Base-by-base conservation (phyloP, 306 rosid genomes). In the Rosa chinensis region DNA sequence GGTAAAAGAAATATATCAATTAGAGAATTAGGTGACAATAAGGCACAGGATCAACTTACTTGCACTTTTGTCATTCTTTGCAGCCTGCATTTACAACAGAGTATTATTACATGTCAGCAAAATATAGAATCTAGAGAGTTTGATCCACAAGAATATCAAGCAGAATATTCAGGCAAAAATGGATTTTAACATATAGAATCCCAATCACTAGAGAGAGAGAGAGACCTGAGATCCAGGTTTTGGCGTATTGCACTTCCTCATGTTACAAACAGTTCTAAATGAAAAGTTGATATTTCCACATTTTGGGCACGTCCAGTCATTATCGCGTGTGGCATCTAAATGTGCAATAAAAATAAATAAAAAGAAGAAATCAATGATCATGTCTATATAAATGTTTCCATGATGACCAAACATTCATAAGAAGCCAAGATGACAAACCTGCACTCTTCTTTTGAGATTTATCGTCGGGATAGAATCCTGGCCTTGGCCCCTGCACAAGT, bases 221-320 rank as follows among this genome's bases (percentile, higher is more conserved):
- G 20, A 42, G 71, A 76, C 99, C 99, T 91, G 99, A 72, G 94
- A 90, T 82, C 98, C 99, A 66, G 99, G 99, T 86, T 93, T 93
- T 50, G 98, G 96, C 13, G 99, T 96, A 85, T 96, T 96, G 89
- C 99, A 93, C 86, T 96, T 96, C 86, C 99, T 91, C 99, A 96
- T 96, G 92, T 96, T 96, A 86, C 99, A 96, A 48, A 96, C 94
- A 18, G 85, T 88, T 89, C 99, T 86, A 80, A 93, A 96, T 64
- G 99, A 93, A 78, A 96, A 96, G 87, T 96, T 96, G 84, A 96
- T 88, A 66, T 96, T 96, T 80, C 99, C 99, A 84, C 99, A 96
- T 82, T 96, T 91, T 63, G 99, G 99, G 84, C 99, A 96, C 39
- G 94, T 82, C 99, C 99, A 96, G 84, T 96, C 99, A 87, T 93